phyloP scores from a whole-genome alignment of 2,329 filamentous ascomycete genomes.

The Microcyclospora pomicola region DNA sequence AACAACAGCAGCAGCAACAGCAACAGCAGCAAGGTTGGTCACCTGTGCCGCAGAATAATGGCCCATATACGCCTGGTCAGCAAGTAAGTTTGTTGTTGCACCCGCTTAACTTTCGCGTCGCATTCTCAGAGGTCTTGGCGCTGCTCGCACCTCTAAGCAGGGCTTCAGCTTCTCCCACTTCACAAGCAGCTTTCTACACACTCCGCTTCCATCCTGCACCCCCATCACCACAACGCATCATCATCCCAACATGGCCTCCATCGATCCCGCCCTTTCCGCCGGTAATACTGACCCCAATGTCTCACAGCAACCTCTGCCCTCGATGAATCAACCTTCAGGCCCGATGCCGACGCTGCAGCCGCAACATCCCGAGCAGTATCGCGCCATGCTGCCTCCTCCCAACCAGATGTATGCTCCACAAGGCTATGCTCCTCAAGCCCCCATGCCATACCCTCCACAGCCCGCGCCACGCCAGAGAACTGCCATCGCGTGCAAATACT shows the following conservation, averaged over 20 bases:
- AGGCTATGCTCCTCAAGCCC: slow-evolving; percentile 28
- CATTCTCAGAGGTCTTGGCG: not conserved
- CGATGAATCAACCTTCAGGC: slow-evolving; percentile 12
- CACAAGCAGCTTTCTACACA: not conserved
- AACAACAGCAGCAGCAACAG: slow-evolving; percentile 7
- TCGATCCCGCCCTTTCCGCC: slow-evolving; percentile 19
- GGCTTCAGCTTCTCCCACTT: not conserved
- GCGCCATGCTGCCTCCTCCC: slow-evolving; percentile 28
- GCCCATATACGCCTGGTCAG: slow-evolving; percentile 11
- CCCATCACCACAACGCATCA: slow-evolving; percentile 3
- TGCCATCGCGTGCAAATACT: slow-evolving; percentile 48
- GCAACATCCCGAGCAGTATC: slow-evolving; percentile 32
- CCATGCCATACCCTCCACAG: slow-evolving; percentile 29
- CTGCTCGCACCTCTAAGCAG: not conserved
- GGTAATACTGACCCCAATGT: slow-evolving; percentile 15
- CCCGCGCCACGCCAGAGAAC: slow-evolving; percentile 46
- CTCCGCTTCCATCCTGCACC: not conserved
- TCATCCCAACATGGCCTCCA: slow-evolving; percentile 11
- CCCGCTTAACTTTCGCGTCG: slow-evolving; percentile 1
- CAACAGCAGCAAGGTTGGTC: slow-evolving; percentile 1
- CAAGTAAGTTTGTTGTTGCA: slow-evolving; percentile 4
- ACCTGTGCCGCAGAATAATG: slow-evolving; percentile 8
- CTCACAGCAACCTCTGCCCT: slow-evolving; percentile 21
- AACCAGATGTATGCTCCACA: slow-evolving; percentile 31
- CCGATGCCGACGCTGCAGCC: slow-evolving; percentile 34